Percentiles rank a stretch among this genome's conserved stretches.
phyloP scores from a whole-genome alignment of 2,329 filamentous ascomycete species.

The Trichophyton benhamiae region DNA sequence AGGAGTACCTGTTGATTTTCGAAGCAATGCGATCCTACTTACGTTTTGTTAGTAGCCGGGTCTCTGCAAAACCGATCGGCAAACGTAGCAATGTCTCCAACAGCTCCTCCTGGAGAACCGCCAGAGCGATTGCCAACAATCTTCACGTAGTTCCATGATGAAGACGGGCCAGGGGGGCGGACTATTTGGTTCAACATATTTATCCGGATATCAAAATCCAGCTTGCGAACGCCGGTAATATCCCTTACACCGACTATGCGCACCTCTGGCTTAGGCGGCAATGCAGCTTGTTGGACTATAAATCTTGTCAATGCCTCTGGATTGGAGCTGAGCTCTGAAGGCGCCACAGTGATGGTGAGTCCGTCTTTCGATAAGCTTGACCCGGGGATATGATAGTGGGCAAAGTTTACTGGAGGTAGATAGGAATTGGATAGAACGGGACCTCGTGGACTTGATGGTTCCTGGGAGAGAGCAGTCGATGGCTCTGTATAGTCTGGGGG shows the following conservation, averaged over 20 bases:
- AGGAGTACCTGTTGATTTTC: no score
- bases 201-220: slow-evolving; percentile 7
- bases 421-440: slow-evolving; percentile 7
- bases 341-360: slow-evolving; percentile 17
- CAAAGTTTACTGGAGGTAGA: slow-evolving; percentile 16
- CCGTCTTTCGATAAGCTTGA: slow-evolving; percentile 17
- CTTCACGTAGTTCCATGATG: slow-evolving; percentile 6
- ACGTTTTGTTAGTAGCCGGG: slow-evolving; percentile 5
- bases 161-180: background rate
- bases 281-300: slow-evolving; percentile 19
- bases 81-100: background rate
- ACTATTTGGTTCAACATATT: slow-evolving; percentile 4
- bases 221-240: background rate
- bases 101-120: background rate
- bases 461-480: background rate
- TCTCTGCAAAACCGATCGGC: slow-evolving; percentile 4
- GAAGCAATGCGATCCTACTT: background rate
- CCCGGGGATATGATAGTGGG: slow-evolving; percentile 19
- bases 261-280: slow-evolving; percentile 20
- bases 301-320: slow-evolving; percentile 17
- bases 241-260: slow-evolving; percentile 15
- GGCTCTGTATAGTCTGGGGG: slow-evolving; percentile 1
- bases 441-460: background rate
- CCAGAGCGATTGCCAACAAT: background rate
- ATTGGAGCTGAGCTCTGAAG: slow-evolving; percentile 15